These are phyloP conservation scores for Hymenoscyphus fraxineus DNA, from an alignment of 2,329 filamentous ascomycete species.

Conservation along the genomic window DNA sequence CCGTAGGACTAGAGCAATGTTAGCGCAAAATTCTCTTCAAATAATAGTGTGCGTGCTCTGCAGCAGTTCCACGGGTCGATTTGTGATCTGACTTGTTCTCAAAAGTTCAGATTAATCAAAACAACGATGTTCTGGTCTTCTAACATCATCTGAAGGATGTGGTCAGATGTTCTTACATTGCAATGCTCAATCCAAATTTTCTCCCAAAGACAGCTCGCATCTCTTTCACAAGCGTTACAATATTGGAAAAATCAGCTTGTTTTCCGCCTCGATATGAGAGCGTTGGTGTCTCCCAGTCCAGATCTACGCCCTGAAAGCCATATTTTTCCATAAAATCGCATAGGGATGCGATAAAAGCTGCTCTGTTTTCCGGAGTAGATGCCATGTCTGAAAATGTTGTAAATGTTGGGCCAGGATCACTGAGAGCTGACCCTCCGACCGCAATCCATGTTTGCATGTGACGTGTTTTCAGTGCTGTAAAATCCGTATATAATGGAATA, in stretches of 20 bases:
- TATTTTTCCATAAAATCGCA: conserved; percentile 35
- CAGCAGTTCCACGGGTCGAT: background rate
- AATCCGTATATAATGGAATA: conserved; percentile 22
- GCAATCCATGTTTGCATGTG: conserved; percentile 36
- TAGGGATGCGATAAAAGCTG: conserved; percentile 38
- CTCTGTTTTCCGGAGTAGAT: conserved; percentile 26
- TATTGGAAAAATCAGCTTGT: conserved; percentile 38
- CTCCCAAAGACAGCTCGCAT: conserved; percentile 34
- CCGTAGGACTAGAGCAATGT: conserved; percentile 26
- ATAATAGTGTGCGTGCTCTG: too few species aligned
- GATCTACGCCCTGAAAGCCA: conserved; percentile 42
- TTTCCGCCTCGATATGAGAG: conserved; percentile 37
- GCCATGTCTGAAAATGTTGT: conserved; percentile 34
- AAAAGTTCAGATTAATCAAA: background rate
- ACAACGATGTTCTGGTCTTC: background rate
- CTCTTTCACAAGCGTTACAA: conserved; percentile 31
- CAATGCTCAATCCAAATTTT: conserved; percentile 41
- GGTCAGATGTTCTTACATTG: conserved; percentile 32
- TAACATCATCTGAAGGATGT: background rate
- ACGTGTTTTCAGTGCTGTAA: conserved; percentile 35
- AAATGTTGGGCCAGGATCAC: conserved; percentile 26
- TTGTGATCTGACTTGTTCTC: background rate
- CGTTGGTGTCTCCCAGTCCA: conserved; percentile 47
- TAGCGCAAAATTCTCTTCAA: background rate
- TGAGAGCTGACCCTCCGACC: conserved; percentile 39